Base-by-base conservation (phyloP, 1,284 basidiomycete genomes). In the Austroboletus rostrupii region DNA sequence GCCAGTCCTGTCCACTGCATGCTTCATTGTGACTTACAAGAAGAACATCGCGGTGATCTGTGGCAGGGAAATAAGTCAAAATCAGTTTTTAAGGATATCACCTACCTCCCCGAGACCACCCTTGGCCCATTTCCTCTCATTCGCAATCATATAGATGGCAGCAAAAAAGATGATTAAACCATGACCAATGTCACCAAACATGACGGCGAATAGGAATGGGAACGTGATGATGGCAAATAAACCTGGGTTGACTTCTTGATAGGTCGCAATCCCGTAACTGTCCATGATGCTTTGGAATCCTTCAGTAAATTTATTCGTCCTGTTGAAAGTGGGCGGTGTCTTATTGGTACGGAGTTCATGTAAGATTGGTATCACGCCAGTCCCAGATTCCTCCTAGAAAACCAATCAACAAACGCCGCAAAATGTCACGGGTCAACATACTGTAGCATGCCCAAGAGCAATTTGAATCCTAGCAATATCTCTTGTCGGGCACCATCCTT, bases 131-230 rank as follows among this genome's bases (percentile, higher is more conserved):
- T 82, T 86, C 66, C 80, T 83, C 73, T 99, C 97, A 41, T 81
- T 79, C 50, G 88, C 49, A 65, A 97, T 92, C 92, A 99, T 94
- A 54, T 80, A 81, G 8, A 86, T 57, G 2, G 92, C 95, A 20
- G 87, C 80, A 33, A 81, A 64, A 59, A 90, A 79, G 64, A 93
- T 89, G 65, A 99, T 85, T 54, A 85, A 74, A 39, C 93, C 97
- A 71, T 99, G 96, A 11, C 97, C 97, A 66, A 99, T 90, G 70
- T 99, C 96, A 65, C 96, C 97, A 68, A 99, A 99, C 96, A 99
- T 99, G 74, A 98, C 92, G 12, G 95, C 96, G 62, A 99, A 99
- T 61, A 99, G 73, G 83, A 99, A 99, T 0, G 97, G 97, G 80
- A 97, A 97, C 2, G 93, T 96, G 65, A 94, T 81, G 61, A 97